phyloP scores from a whole-genome alignment of 1,139 yeast genomes.

The Chernovozyma aurita region DNA sequence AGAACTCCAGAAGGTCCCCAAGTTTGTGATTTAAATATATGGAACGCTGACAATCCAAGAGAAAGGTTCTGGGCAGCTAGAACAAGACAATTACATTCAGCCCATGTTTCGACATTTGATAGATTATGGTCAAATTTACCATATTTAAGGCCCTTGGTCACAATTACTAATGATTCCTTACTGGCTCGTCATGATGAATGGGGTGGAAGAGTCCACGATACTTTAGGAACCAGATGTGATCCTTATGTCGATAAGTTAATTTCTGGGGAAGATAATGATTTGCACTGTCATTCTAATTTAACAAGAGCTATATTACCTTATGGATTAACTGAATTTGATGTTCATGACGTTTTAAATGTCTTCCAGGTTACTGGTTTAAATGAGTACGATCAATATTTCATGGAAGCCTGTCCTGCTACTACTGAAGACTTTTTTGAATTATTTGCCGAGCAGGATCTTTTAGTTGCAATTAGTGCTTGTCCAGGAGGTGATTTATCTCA shows the following conservation, averaged over 20 bases:
- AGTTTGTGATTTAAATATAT: constrained; percentile 63
- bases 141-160: constrained; percentile 56
- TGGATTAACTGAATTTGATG: constrained; percentile 62
- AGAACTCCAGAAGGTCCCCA: constrained; percentile 69
- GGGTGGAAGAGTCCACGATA: constrained; percentile 65
- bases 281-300: constrained; percentile 64
- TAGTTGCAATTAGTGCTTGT: constrained; percentile 64
- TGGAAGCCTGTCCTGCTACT: constrained; percentile 66
- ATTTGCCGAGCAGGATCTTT: constrained; percentile 61
- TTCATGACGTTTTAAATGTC: constrained; percentile 66
- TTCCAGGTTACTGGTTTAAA: constrained; percentile 68
- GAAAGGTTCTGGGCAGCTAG: constrained; percentile 69
- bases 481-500: constrained; percentile 68
- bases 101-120: constrained; percentile 60
- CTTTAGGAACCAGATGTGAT: constrained; percentile 65
- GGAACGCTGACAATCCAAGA: constrained; percentile 58
- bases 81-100: constrained; percentile 62
- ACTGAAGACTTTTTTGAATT: constrained; percentile 58
- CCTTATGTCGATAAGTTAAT: constrained; percentile 63
- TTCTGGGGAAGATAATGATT: constrained; percentile 61
- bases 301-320: constrained; percentile 54
- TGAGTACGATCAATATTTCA: constrained; percentile 61
- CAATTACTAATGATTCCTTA: constrained; percentile 59
- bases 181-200: constrained; percentile 55
- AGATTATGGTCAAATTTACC: constrained; percentile 64